Evolutionary conservation across 148 eudicot genomes (phyloP).

Genomic region (Fagopyrum tataricum): DNA sequence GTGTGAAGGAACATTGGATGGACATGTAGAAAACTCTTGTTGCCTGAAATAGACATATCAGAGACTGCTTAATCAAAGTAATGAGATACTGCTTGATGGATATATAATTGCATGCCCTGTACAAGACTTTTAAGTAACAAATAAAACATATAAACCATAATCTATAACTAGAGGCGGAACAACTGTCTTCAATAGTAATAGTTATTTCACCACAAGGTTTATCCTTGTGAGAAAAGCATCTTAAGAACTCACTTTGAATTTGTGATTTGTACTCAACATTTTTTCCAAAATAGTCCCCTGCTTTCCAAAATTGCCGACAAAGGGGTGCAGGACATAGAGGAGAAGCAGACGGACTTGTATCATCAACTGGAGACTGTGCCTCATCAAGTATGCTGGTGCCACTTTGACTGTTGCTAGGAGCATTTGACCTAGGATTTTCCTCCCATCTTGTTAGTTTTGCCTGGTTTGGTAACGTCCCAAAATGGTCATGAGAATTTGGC

Average conservation of each 20-base stretch:
- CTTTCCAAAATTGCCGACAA: constrained; percentile 95
- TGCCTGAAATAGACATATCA: constrained; percentile 31
- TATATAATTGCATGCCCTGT: not conserved
- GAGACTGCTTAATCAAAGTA: not conserved
- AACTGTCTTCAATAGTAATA: not conserved
- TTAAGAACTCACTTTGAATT: constrained; percentile 40
- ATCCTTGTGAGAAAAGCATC: constrained; percentile 1
- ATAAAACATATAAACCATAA: not conserved
- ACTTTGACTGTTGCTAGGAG: constrained; percentile 26
- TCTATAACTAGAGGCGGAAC: not conserved
- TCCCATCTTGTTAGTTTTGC: constrained; percentile 29
- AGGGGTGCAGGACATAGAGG: constrained; percentile 71
- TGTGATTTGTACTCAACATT: constrained; percentile 33
- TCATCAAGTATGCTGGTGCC: constrained; percentile 34
- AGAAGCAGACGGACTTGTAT: constrained; percentile 42
- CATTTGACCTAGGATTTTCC: constrained; percentile 27
- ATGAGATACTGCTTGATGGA: not conserved
- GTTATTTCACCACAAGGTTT: not conserved
- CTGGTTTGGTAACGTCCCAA: constrained; percentile 17
- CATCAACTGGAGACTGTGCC: constrained; percentile 33
- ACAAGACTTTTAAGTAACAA: not conserved
- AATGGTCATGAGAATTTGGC: constrained; percentile 19
- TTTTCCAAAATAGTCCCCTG: constrained; percentile 58
- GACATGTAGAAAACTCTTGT: constrained; percentile 52
- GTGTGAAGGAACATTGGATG: constrained; percentile 93